These are phyloP conservation scores for Didymella pomorum DNA, from an alignment of 2,329 filamentous ascomycete species.

Conservation along the genomic window DNA sequence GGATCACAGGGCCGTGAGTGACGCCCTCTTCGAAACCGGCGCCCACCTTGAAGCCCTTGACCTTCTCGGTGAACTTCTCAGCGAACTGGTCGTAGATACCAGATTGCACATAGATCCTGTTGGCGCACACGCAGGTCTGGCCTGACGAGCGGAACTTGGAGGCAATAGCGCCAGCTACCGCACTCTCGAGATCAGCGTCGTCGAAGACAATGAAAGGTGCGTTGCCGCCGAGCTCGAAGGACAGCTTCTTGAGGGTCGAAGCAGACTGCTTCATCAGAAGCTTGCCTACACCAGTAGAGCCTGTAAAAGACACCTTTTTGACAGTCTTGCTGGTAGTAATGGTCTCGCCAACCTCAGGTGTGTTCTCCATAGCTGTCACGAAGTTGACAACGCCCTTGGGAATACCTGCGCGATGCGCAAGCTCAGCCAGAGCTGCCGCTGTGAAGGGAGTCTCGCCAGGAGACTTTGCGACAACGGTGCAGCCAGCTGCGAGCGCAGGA, in stretches of 20 bases:
- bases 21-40: conserved; percentile 73
- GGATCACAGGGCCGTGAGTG: conserved; percentile 85
- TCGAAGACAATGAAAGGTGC: conserved; percentile 97
- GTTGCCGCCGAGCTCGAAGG: conserved; percentile 93
- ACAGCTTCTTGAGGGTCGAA: conserved; percentile 82
- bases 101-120: conserved; percentile 80
- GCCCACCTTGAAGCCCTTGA: conserved; percentile 77
- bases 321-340: conserved; percentile 80
- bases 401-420: conserved; percentile 85
- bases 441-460: conserved; percentile 94
- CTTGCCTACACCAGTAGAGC: conserved; percentile 70
- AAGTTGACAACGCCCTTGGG: conserved; percentile 92
- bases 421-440: conserved; percentile 83
- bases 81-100: conserved; percentile 81
- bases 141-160: conserved; percentile 95
- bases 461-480: conserved; percentile 91
- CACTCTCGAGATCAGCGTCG: conserved; percentile 86
- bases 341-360: conserved; percentile 76
- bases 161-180: conserved; percentile 81
- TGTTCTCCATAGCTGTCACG: conserved; percentile 81
- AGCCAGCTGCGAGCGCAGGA: conserved; percentile 87
- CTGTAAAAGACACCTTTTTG: conserved; percentile 94
- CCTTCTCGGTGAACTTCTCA: conserved; percentile 72
- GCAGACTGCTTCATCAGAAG: conserved; percentile 92
- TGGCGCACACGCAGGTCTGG: conserved; percentile 87